Base-by-base conservation (phyloP, 169 alveolate genomes). In the Eimeria acervulina region DNA sequence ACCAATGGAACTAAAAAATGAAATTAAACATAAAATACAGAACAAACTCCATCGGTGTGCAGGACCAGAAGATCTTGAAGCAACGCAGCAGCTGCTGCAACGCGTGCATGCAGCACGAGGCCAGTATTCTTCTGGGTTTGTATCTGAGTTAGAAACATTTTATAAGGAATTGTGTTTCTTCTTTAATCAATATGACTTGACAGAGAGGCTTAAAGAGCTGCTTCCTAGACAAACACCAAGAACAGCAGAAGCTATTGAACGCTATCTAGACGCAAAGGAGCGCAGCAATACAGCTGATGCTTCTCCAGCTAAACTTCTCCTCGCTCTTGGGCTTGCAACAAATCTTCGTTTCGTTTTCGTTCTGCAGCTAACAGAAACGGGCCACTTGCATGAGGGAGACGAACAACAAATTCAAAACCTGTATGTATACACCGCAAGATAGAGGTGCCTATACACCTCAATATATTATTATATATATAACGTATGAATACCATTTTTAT, bases 1-100 rank as follows among this genome's bases (percentile, higher is more conserved):
- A 23, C 96, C 97, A 2, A 40, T 80, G 36, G 95, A 88, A 21
- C 38, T 94, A 15, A 84, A 85, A 59, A 85, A 83, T 2, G 90
- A 76, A 52, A 55, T 80, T 42, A 95, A 92, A 66, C 96, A 96
- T 92, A 68, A 91, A 38, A 95, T 96, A 2, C 97, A 96, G 88
- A 96, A 96, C 96, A 96, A 96, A 84, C 94, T 96, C 88, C 97
- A 96, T 74, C 95, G 97, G 36, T 96, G 97, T 59, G 97, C 96
- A 0, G 97, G 96, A 38, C 97, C 97, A n/a, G 97, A 92, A 26
- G 96, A 92, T 55, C 51, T 92, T 33, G 88, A 38, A 33, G 66
- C 96, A 2, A 52, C 96, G 28, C 70, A 51, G 85, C 40, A 63
- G n/a, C 59, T 93, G 33, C 85, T 93, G 68, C 88, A 81, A 17